These are phyloP conservation scores for Periconia sp. DNA, from an alignment of 2,329 filamentous ascomycete genomes.

Conservation along the genomic window DNA sequence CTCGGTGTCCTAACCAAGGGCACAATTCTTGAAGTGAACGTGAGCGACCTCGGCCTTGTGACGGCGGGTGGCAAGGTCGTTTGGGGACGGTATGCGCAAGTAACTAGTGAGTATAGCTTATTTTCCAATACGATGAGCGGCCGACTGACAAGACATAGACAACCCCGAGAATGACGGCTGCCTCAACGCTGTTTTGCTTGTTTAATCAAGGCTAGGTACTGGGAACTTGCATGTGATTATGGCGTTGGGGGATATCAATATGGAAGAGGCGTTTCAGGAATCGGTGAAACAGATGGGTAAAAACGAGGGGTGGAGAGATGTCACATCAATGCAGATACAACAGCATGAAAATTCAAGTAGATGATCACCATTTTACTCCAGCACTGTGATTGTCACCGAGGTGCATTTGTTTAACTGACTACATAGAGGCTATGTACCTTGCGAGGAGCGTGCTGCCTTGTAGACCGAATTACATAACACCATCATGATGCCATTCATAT, in stretches of 20 bases:
- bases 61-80: conserved; percentile 81
- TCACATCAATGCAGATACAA: no score
- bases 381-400: no score
- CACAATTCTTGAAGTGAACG: conserved; percentile 82
- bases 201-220: conserved; percentile 15
- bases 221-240: conserved; percentile 1
- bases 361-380: no score
- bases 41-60: conserved; percentile 85
- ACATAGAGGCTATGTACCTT: no score
- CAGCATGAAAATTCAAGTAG: no score
- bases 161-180: conserved; percentile 44
- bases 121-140: no score
- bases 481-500: no score
- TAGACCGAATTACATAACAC: no score
- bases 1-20: conserved; percentile 61
- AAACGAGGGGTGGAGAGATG: not conserved
- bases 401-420: no score
- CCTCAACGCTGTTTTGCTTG: conserved; percentile 40
- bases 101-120: conserved; percentile 27
- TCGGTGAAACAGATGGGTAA: not conserved
- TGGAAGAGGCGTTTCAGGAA: not conserved
- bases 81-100: conserved; percentile 38
- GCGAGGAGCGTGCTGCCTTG: no score
- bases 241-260: conserved; percentile 2
- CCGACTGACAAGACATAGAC: no score